Base-by-base conservation (phyloP, 2,329 filamentous ascomycete genomes). In the Trichoderma pleuroti region DNA sequence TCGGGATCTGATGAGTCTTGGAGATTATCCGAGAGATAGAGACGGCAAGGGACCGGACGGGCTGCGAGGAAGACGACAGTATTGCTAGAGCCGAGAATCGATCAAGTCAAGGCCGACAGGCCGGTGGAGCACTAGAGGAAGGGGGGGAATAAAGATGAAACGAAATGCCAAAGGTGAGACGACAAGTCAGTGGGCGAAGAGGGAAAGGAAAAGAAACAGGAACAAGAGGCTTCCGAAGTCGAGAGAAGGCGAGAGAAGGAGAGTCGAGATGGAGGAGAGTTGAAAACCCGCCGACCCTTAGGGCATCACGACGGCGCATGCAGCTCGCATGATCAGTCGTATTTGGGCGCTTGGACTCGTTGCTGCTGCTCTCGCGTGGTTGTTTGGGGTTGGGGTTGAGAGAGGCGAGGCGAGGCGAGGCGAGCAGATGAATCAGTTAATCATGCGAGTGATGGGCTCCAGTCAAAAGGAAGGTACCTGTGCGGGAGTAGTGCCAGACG, bases 251-350 rank as follows among this genome's bases (percentile, higher is more conserved):
- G 30, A 21, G 63, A 39, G 63, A 39, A 36, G 18, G 46, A 64
- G 39, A 28, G 32, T 49, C 28, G 62, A 52, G n/a, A 59, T 24
- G 42, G 56, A 64, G 46, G 16, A 30, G 34, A 61, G 59, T n/a
- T 21, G 61, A 62, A 54, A 54, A 60, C 11, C 56, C 65, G 65
- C 65, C 65, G 28, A 49, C 65, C 65, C 54, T 66, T 52, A 68
- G 65, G 56, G 65, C 65, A 68, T 68, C 65, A 60, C 65, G 56
- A 68, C 54, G 28, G 56, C 56, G 65, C 65, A 68, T 60, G 56
- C 56, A 68, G 28, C 65, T 61, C 28, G 65, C 65, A 68, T 68
- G 65, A 68, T 68, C 65, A 60, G 56, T 68, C 65, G 56, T 34
- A 60, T 68, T 36, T 34, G 28, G 65, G 65, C 65, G 65, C 65